Evolutionary conservation across 495 filamentous ascomycete species (phyloP).

Genomic region (Chaetomium tenue): DNA sequence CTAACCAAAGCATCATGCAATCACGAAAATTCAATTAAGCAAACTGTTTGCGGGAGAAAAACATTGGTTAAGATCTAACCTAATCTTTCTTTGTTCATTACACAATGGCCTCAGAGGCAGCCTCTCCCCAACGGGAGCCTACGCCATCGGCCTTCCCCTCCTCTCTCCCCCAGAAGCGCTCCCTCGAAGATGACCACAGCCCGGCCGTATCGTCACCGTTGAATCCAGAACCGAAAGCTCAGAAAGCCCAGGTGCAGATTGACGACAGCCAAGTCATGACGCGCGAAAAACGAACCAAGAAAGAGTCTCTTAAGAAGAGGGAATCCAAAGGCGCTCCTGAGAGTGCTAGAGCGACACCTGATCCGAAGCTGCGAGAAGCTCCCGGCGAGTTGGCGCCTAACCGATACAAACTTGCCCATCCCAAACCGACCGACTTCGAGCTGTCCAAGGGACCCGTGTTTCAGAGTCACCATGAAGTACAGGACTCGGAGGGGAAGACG

Average conservation of each 20-base stretch:
- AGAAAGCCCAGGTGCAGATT: slow-evolving; percentile 34
- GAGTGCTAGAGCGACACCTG: slow-evolving; percentile 54
- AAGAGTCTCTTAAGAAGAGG: slow-evolving; percentile 73
- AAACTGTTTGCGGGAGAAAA: background rate
- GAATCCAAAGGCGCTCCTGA: slow-evolving; percentile 62
- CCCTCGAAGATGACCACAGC: slow-evolving; percentile 52
- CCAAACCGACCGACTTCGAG: slow-evolving; percentile 58
- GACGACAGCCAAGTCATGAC: slow-evolving; percentile 42
- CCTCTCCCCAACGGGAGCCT: slow-evolving; percentile 42
- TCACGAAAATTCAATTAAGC: background rate
- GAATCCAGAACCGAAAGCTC: slow-evolving; percentile 53
- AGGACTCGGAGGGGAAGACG: slow-evolving; percentile 44
- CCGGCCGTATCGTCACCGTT: slow-evolving; percentile 62
- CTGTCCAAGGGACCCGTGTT: slow-evolving; percentile 56
- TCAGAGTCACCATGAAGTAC: slow-evolving; percentile 48
- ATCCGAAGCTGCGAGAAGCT: slow-evolving; percentile 54
- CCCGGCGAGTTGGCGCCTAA: slow-evolving; percentile 48
- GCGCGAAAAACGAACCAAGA: slow-evolving; percentile 58
- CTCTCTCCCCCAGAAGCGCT: slow-evolving; percentile 58
- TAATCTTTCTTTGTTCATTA: background rate
- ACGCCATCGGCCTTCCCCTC: slow-evolving; percentile 45
- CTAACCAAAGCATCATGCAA: background rate
- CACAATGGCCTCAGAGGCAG: slow-evolving; percentile 41
- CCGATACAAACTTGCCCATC: slow-evolving; percentile 58
- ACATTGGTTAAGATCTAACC: background rate